These are phyloP conservation scores for Kuraishia piskuri DNA, from an alignment of 805 yeast species.

Conservation along the genomic window DNA sequence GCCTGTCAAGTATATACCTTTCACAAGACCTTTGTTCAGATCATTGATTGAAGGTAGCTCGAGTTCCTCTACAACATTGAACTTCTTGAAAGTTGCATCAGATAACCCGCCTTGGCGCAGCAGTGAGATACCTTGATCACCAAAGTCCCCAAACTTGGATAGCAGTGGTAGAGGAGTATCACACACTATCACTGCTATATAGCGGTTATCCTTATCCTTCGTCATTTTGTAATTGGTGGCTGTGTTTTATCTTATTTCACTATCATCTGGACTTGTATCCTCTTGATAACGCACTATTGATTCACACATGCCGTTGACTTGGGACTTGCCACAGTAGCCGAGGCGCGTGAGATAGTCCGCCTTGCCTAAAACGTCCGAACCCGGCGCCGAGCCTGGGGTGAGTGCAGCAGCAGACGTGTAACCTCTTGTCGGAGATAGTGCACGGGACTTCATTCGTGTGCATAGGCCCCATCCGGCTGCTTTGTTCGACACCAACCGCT, in stretches of 20 bases:
- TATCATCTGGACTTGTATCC: background rate
- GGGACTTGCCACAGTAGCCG: background rate
- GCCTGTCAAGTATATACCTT: constrained; percentile 44
- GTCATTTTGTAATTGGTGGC: background rate
- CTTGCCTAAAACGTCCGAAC: background rate
- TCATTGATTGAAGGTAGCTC: constrained; percentile 16
- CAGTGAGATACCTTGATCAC: constrained; percentile 32
- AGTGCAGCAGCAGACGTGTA: background rate
- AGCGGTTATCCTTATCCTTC: constrained; percentile 7
- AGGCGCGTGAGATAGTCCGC: background rate
- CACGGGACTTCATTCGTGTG: background rate
- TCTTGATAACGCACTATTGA: background rate
- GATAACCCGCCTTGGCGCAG: constrained; percentile 17
- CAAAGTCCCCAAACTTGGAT: constrained; percentile 41
- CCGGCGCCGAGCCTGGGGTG: background rate
- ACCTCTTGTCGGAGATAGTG: background rate
- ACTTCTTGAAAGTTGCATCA: constrained; percentile 21
- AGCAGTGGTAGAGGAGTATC: constrained; percentile 26
- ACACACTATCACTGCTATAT: constrained; percentile 31
- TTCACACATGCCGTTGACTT: background rate
- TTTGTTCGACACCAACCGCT: background rate
- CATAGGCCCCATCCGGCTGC: background rate
- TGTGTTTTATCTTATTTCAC: background rate
- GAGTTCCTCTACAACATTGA: constrained; percentile 23
- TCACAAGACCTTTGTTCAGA: constrained; percentile 15